Evolutionary conservation across 2,329 filamentous ascomycete genomes (phyloP), one percentile per base, ranked within the genome.

Genomic region (Corinectria fuckeliana): DNA sequence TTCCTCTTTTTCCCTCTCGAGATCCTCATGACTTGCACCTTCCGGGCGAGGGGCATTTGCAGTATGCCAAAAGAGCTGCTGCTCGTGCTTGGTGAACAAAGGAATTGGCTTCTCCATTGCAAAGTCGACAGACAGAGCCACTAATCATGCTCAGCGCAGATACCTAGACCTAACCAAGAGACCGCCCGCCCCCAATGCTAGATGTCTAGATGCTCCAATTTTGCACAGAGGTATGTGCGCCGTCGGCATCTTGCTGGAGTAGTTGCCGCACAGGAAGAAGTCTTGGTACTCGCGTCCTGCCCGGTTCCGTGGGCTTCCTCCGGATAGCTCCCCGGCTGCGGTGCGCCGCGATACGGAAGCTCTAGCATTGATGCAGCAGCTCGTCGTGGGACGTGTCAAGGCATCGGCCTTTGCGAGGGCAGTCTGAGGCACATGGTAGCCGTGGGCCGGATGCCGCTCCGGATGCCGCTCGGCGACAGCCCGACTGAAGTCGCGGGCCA

Each of bases 231-330:
- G 11, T 44, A 42, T 44, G n/a, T 44, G 21, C 11, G 23, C 39
- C 9, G 30, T 50, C 2, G 60, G 64, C 26, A 62, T 38, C 4
- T 58, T 54, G 7, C 71, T 63, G 10, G 69, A 58, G 51, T 73
- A 73, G 50, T 73, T 73, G 53, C 73, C 72, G 39, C 71, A 73
- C 11, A 73, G 45, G 38, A 74, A 73, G 41, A 69, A 72, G 55
- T 73, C 72, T 28, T 67, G 62, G 32, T 69, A 70, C 18, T 38
- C 38, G 5, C 50, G 50, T 1, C 56, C 50, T 11, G 18, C 21
- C 13, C 56, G 25, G 14, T 20, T 54, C n/a, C 3, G 50, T 58
- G 2, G 56, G 56, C 28, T 49, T 58, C 38, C 54, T 20, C 13
- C 50, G 68, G 13, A 73, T 64, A 8, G 67, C 69, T 32, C 72